A percentile compares a stretch with the other conserved stretches of the same genome.
phyloP scores from a whole-genome alignment of 306 rosid species.

The Acmispon strigosus region DNA sequence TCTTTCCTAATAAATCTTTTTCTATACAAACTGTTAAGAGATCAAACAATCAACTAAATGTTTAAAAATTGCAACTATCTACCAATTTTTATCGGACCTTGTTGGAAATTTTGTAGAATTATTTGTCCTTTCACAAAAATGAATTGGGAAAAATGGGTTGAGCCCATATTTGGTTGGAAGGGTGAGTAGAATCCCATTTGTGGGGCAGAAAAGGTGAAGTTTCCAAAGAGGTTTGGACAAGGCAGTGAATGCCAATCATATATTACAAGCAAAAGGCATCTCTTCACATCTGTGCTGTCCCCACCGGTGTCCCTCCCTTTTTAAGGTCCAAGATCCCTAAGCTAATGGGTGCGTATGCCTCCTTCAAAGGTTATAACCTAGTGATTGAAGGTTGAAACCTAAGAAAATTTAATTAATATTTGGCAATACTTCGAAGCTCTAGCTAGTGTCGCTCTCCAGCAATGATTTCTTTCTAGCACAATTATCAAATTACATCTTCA shows the following conservation, averaged over 20 bases:
- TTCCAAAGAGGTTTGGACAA: constrained; percentile 82
- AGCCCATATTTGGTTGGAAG: not conserved
- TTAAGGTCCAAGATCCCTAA: not conserved
- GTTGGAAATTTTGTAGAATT: too few relatives aligned
- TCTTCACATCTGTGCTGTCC: not conserved
- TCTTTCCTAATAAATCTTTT: too few relatives aligned
- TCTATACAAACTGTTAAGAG: too few relatives aligned
- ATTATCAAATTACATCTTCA: too few relatives aligned
- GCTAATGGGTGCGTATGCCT: not conserved
- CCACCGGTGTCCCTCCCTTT: constrained; percentile 10
- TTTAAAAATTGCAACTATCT: too few relatives aligned
- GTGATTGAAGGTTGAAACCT: not conserved
- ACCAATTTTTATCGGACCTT: too few relatives aligned
- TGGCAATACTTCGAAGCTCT: not conserved
- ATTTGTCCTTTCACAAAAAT: not conserved
- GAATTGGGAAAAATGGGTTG: not conserved
- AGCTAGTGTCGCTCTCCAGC: not conserved
- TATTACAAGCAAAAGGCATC: constrained; percentile 47
- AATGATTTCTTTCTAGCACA: not conserved
- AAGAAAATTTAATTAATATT: not conserved
- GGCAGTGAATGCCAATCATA: constrained; percentile 80
- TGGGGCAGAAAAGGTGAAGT: constrained; percentile 45
- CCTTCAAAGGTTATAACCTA: not conserved
- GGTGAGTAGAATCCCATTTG: constrained; percentile 28
- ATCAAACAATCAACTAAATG: too few relatives aligned